Conservation (phyloP, 2,329 filamentous ascomycete species). For the Grosmannia penicillata region DNA sequence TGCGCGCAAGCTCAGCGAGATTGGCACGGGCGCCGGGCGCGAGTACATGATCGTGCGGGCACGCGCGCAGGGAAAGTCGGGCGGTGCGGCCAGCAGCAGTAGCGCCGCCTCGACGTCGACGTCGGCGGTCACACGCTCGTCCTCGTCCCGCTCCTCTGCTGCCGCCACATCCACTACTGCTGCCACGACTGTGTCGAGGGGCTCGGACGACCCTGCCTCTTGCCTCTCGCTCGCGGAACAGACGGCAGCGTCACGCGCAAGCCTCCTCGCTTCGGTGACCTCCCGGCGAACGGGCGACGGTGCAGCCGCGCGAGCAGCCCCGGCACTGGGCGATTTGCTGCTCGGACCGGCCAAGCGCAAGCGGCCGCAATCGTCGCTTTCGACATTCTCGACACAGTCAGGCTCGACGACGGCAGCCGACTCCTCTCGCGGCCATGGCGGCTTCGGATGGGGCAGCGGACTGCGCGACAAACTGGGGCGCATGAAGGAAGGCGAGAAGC, state of each 20-base stretch:
- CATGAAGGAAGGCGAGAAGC: constrained; percentile 42
- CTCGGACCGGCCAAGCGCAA: constrained; percentile 49
- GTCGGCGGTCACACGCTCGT: not conserved
- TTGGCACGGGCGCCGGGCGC: constrained; percentile 50
- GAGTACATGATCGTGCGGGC: constrained; percentile 47
- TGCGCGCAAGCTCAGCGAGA: constrained; percentile 48
- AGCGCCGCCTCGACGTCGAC: not conserved
- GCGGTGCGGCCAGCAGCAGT: not conserved
- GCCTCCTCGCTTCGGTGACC: constrained; percentile 7
- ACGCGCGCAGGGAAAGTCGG: not conserved
- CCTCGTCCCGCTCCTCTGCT: too few relatives aligned
- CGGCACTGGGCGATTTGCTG: constrained; percentile 25
- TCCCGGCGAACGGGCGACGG: not conserved
- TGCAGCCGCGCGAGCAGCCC: not conserved
- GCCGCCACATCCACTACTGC: constrained; percentile 1
- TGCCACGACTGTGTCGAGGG: not conserved
- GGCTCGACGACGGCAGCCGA: constrained; percentile 7
- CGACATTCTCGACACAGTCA: constrained; percentile 16
- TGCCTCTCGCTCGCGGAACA: constrained; percentile 8
- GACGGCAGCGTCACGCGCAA: constrained; percentile 7
- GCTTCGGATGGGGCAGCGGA: constrained; percentile 41
- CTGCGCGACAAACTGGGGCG: constrained; percentile 40
- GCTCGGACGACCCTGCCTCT: not conserved
- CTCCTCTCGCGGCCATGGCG: constrained; percentile 12
- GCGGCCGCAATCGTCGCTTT: constrained; percentile 33